Percentiles rank a stretch among this genome's conserved stretches.
These are phyloP conservation scores for Ophiognomonia clavigignenti-juglandacearum DNA, from an alignment of 2,329 filamentous ascomycete species.

Conservation along the genomic window DNA sequence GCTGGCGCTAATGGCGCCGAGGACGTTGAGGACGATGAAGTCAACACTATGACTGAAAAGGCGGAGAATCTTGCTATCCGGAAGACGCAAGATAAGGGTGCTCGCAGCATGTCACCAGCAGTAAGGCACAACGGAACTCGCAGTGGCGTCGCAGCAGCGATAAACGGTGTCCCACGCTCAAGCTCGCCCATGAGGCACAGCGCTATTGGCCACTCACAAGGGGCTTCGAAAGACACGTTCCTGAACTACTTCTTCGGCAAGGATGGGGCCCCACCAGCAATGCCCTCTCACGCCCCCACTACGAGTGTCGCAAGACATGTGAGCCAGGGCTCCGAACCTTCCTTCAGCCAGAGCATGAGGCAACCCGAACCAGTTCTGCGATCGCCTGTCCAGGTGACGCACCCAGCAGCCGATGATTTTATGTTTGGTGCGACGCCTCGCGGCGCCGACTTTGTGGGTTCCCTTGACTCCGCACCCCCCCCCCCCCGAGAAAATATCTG, in stretches of 20 bases:
- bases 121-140: constrained; percentile 62
- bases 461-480: not conserved
- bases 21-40: constrained; percentile 43
- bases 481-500: not conserved
- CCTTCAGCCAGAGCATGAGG: constrained; percentile 77
- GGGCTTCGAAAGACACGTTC: constrained; percentile 79
- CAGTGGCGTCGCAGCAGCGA: constrained; percentile 54
- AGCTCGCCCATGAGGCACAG: constrained; percentile 60
- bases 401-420: constrained; percentile 35
- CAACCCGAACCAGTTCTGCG: constrained; percentile 57
- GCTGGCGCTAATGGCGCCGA: constrained; percentile 74
- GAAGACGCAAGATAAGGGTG: constrained; percentile 54
- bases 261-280: constrained; percentile 58
- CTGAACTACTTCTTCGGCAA: constrained; percentile 99
- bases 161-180: constrained; percentile 63
- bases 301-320: constrained; percentile 56
- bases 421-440: constrained; percentile 28
- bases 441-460: constrained; percentile 56
- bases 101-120: constrained; percentile 78
- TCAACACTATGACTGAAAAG: constrained; percentile 41
- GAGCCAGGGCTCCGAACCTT: constrained; percentile 74
- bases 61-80: constrained; percentile 54
- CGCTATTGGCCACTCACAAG: constrained; percentile 48
- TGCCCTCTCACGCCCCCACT: constrained; percentile 34
- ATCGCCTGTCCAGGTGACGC: constrained; percentile 35